phyloP scores from a whole-genome alignment of 73 alveolate genomes.

The Paramecium caudatum region DNA sequence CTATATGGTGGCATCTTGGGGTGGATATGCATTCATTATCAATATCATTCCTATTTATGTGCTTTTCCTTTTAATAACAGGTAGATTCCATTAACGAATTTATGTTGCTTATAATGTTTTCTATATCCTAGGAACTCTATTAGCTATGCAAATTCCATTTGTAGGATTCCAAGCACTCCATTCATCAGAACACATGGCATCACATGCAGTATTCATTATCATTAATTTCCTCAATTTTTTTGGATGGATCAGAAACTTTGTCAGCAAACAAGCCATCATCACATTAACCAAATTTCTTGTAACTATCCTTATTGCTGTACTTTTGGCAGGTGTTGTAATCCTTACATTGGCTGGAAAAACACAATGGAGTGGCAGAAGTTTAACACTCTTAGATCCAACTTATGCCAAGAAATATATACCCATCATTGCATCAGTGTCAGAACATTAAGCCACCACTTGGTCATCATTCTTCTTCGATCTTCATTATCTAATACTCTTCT shows the following conservation, averaged over 20 bases:
- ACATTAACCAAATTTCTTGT: conserved; percentile 80
- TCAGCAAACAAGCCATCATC: conserved; percentile 82
- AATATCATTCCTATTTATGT: conserved; percentile 94
- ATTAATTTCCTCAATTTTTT: conserved; percentile 81
- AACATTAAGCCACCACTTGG: conserved; percentile 96
- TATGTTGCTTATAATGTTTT: conserved; percentile 93
- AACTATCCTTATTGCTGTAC: conserved; percentile 78
- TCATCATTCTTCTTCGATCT: conserved; percentile 92
- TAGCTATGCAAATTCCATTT: conserved; percentile 96
- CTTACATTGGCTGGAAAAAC: conserved; percentile 85
- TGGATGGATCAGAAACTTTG: conserved; percentile 82
- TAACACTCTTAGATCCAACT: conserved; percentile 92
- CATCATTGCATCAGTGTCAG: conserved; percentile 94
- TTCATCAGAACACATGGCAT: conserved; percentile 92
- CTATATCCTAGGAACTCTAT: conserved; percentile 92
- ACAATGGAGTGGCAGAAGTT: conserved; percentile 90
- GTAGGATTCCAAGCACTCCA: conserved; percentile 89
- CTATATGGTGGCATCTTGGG: conserved; percentile 96
- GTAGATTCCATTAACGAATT: conserved; percentile 89
- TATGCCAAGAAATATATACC: conserved; percentile 94
- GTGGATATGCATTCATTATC: conserved; percentile 96
- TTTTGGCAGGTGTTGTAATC: conserved; percentile 80
- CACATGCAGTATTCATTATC: conserved; percentile 91
- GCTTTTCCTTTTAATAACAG: conserved; percentile 87
- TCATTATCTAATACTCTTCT: conserved; percentile 86